Base-by-base conservation (phyloP, 768 basidiomycete species). In the Rhodotorula kratochvilovae region DNA sequence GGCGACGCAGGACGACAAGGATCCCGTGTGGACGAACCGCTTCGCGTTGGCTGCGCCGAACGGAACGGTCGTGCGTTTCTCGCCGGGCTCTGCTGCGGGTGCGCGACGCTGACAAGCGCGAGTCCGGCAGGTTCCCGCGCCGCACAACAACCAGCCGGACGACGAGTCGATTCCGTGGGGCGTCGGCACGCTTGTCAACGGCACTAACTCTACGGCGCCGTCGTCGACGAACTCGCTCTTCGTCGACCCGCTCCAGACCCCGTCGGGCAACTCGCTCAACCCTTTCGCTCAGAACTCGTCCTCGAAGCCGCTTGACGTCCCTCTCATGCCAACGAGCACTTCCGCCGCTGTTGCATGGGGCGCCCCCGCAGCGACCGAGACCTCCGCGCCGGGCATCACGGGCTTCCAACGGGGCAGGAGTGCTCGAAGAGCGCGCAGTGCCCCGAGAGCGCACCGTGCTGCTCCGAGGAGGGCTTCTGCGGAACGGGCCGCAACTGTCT, bases 141-240 rank as follows among this genome's bases (percentile, higher is more conserved):
- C 55, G 16, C 61, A 73, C 61, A 29, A 58, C 13, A 39, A 35
- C 0, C 72, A 76, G 50, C 72, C 64, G 0, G 53, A 71, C 55
- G 72, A 70, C n/a, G 17, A 16, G 16, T n/a, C 66, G 25, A 54
- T 71, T 19, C 66, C 72, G 0, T 76, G 75, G 75, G 75, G 75
- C 5, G 50, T 67, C 45, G 75, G 75, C 6, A 0, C 29, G 8
- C 62, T 76, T 36, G 62, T 63, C n/a, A 51, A 61, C 53, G 13
- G 51, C 51, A 29, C 51, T 11, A 55, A 27, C 33, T 54, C 53
- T n/a, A 17, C 53, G 13, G 53, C 33, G 17, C 13, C 5, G n/a
- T 42, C 36, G n/a, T 25, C 61, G 25, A 16, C 50, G 35, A 10
- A 7, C 50, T 15, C 33, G 35, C 33, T 27, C 50, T 6, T 17